Evolutionary conservation across 768 basidiomycete species (phyloP).

Genomic region (Cystobasidiopsis lactophilus): DNA sequence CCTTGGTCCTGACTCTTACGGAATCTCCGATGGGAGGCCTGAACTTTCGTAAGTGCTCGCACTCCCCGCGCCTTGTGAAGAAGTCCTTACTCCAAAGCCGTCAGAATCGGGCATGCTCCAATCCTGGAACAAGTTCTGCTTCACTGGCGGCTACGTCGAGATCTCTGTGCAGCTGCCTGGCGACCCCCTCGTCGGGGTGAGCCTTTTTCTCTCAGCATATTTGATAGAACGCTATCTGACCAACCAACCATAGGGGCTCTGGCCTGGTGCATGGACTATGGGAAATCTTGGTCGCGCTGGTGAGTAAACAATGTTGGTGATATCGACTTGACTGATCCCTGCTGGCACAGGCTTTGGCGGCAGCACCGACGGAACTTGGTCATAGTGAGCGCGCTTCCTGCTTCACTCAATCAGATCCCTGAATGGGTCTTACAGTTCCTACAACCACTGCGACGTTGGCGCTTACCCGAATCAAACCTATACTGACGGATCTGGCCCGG

Average conservation of each 20-base stretch:
- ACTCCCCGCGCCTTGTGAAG: neutral
- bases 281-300: conserved; percentile 60
- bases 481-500: conserved; percentile 34
- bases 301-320: neutral
- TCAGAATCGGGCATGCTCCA: conserved; percentile 31
- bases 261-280: conserved; percentile 12
- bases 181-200: neutral
- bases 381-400: conserved; percentile 20
- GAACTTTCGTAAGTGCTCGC: neutral
- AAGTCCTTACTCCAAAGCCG: neutral
- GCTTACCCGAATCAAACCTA: conserved; percentile 63
- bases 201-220: neutral
- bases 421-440: conserved; percentile 35
- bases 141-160: conserved; percentile 75
- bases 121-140: conserved; percentile 91
- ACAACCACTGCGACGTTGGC: conserved; percentile 65
- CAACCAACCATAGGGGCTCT: conserved; percentile 5
- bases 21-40: neutral
- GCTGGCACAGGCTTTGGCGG: conserved; percentile 37
- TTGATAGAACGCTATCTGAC: no score
- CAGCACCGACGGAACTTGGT: conserved; percentile 50
- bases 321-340: neutral
- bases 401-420: neutral
- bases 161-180: conserved; percentile 16
- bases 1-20: conserved; percentile 25